Evolutionary conservation across 495 filamentous ascomycete species (phyloP).

Genomic region (Geopyxis carbonaria): DNA sequence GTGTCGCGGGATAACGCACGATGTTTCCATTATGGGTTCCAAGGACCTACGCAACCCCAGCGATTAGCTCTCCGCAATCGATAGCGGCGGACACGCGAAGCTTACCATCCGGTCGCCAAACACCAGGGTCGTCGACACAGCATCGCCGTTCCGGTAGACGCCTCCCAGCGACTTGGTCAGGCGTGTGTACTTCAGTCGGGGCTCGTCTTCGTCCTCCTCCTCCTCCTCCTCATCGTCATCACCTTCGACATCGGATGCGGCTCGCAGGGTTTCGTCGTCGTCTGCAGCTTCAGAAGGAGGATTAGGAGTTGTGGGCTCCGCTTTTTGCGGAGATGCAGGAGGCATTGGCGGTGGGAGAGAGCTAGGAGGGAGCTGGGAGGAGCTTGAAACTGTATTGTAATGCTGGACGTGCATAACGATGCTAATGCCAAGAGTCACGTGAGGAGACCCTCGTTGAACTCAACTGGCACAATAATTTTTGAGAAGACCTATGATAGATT

Average conservation of each 20-base stretch:
- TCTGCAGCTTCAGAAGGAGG: too few relatives aligned
- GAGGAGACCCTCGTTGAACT: too few relatives aligned
- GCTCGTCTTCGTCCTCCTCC: constrained; percentile 88
- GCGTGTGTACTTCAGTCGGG: constrained; percentile 76
- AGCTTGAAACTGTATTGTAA: too few relatives aligned
- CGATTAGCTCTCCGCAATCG: constrained; percentile 10
- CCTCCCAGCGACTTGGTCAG: constrained; percentile 60
- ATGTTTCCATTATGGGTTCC: constrained; percentile 97
- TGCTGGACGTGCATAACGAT: too few relatives aligned
- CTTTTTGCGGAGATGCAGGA: too few relatives aligned
- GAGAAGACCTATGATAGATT: too few relatives aligned
- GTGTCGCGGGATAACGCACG: constrained; percentile 37
- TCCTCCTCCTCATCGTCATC: constrained; percentile 53
- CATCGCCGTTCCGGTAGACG: constrained; percentile 86
- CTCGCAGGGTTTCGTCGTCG: not conserved
- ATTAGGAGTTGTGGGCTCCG: too few relatives aligned
- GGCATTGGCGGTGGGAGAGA: too few relatives aligned
- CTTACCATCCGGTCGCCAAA: constrained; percentile 91
- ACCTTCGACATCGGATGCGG: constrained; percentile 11
- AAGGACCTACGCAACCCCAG: constrained; percentile 43
- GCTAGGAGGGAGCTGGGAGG: too few relatives aligned
- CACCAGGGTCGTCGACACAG: constrained; percentile 74
- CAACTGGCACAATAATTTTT: too few relatives aligned
- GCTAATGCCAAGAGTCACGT: too few relatives aligned
- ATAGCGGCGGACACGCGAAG: constrained; percentile 3